Percentiles rank a stretch among this genome's conserved stretches.
These are phyloP conservation scores for Globisporangium takayamanum DNA, from an alignment of 352 stramenopile species.

Conservation along the genomic window DNA sequence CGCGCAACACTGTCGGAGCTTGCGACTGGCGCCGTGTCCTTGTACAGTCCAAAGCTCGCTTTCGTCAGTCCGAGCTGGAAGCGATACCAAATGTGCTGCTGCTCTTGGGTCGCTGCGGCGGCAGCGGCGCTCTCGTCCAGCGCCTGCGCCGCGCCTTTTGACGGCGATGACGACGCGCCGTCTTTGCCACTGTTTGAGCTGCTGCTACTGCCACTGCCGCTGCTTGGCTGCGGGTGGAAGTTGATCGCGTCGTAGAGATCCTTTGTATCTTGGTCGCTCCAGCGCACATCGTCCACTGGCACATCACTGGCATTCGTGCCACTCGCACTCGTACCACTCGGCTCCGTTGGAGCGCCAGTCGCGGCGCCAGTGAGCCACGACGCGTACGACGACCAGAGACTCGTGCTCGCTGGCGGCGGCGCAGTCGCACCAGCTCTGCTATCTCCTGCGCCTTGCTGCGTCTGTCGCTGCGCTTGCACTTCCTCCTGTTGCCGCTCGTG, in stretches of 20 bases:
- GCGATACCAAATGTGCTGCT: slow-evolving; percentile 75
- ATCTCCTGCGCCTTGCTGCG: slow-evolving; percentile 8
- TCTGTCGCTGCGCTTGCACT: slow-evolving; percentile 17
- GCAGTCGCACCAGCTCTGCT: neutral
- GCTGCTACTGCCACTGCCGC: neutral
- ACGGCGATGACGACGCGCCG: slow-evolving; percentile 2
- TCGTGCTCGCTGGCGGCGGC: slow-evolving; percentile 29
- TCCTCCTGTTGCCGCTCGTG: slow-evolving; percentile 27
- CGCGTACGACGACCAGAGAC: slow-evolving; percentile 69
- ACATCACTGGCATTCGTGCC: neutral
- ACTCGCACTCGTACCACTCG: neutral
- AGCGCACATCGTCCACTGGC: slow-evolving; percentile 46
- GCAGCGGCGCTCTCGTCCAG: neutral
- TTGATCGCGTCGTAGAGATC: slow-evolving; percentile 77
- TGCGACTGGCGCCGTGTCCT: slow-evolving; percentile 14
- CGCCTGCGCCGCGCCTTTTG: neutral
- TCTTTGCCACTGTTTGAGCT: slow-evolving; percentile 4
- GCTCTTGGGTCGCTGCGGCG: slow-evolving; percentile 18
- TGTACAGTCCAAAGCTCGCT: slow-evolving; percentile 43
- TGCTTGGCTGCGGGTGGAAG: slow-evolving; percentile 50
- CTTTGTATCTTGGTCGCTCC: slow-evolving; percentile 82
- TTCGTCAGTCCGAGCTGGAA: slow-evolving; percentile 57
- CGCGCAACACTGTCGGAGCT: slow-evolving; percentile 9
- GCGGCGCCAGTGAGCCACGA: slow-evolving; percentile 41
- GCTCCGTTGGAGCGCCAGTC: slow-evolving; percentile 6